Percentiles rank a stretch among this genome's conserved stretches.
Conservation (phyloP, 2,329 filamentous ascomycete species). For the Arthroderma sp. region DNA sequence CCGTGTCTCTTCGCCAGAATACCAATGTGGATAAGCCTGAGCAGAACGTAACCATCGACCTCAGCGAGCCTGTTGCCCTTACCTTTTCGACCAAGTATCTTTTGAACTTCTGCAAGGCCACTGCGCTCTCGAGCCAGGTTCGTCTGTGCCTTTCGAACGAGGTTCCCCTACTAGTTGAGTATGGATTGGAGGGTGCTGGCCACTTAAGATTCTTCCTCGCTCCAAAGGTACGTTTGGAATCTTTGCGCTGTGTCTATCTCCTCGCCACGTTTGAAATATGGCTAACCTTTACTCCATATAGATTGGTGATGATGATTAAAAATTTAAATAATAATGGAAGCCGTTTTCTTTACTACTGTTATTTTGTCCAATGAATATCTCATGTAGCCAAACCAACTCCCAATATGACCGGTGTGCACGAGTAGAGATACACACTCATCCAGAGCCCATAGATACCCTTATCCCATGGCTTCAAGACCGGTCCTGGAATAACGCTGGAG, state of each 20-base stretch:
- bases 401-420: too few species aligned
- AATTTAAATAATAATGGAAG: too few species aligned
- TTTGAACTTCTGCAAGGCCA: conserved; percentile 99
- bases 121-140: conserved; percentile 65
- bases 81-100: conserved; percentile 99
- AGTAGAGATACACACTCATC: too few species aligned
- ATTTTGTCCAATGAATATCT: too few species aligned
- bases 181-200: conserved; percentile 64
- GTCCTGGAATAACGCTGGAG: too few species aligned
- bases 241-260: background rate
- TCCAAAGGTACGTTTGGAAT: conserved; percentile 60
- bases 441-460: too few species aligned
- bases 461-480: too few species aligned
- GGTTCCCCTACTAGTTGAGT: conserved; percentile 92
- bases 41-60: conserved; percentile 73
- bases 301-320: conserved; percentile 49
- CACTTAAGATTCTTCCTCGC: conserved; percentile 96
- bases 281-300: conserved; percentile 25
- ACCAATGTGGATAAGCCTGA: conserved; percentile 80
- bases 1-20: conserved; percentile 81
- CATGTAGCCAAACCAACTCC: too few species aligned
- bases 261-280: background rate
- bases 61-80: conserved; percentile 81
- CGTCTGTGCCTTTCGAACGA: conserved; percentile 92
- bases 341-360: too few species aligned